phyloP scores from a whole-genome alignment of 2,329 filamentous ascomycete species.

The Tolypocladium paradoxum region DNA sequence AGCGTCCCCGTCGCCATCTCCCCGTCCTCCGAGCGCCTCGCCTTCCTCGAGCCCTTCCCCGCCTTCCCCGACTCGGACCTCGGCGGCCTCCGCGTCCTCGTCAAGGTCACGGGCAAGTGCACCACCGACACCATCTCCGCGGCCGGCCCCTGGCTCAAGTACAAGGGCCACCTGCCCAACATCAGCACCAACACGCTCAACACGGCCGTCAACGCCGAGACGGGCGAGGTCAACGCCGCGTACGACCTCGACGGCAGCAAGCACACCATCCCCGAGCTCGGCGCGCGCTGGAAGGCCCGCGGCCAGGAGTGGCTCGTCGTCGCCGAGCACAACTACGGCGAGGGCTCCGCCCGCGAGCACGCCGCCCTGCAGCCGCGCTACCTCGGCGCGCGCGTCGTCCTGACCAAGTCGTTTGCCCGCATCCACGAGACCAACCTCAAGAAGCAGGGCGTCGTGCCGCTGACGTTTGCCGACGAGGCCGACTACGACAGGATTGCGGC shows the following conservation, averaged over 20 bases:
- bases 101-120: constrained; percentile 96
- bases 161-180: constrained; percentile 97
- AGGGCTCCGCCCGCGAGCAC: constrained; percentile 82
- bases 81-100: constrained; percentile 69
- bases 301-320: constrained; percentile 83
- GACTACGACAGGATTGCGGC: constrained; percentile 81
- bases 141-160: constrained; percentile 94
- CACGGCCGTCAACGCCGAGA: constrained; percentile 85
- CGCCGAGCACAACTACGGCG: constrained; percentile 95
- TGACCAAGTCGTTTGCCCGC: constrained; percentile 78
- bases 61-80: constrained; percentile 73
- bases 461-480: constrained; percentile 79
- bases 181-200: constrained; percentile 97
- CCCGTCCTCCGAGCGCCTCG: constrained; percentile 81
- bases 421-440: constrained; percentile 96
- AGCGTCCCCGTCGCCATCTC: constrained; percentile 65
- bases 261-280: constrained; percentile 79
- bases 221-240: constrained; percentile 82
- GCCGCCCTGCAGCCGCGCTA: constrained; percentile 86
- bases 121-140: constrained; percentile 98
- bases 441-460: constrained; percentile 92
- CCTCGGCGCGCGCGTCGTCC: constrained; percentile 72
- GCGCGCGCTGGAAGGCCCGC: constrained; percentile 67
- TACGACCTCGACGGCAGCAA: constrained; percentile 72
- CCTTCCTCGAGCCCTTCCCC: constrained; percentile 80